A percentile compares a stretch with the other conserved stretches of the same genome.
phyloP scores from a whole-genome alignment of 257 asterid genomes.

The Solanum raphanifolium region DNA sequence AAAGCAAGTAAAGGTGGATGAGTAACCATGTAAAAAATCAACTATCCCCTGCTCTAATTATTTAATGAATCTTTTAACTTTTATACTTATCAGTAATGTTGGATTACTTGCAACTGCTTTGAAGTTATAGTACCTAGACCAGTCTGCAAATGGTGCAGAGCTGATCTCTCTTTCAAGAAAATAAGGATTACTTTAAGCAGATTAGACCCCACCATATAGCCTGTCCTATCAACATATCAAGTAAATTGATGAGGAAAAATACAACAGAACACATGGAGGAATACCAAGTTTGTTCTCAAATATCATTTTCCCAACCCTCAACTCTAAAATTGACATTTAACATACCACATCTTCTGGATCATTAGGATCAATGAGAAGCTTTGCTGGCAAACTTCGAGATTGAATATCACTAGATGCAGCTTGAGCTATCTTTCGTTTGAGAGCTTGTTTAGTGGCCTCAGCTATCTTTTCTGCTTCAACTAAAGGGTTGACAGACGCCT shows the following conservation, averaged over 20 bases:
- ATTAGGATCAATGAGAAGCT: conserved; percentile 76
- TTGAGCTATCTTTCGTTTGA: conserved; percentile 87
- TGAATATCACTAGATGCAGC: conserved; percentile 63
- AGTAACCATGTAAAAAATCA: neutral
- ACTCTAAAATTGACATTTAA: neutral
- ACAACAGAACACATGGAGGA: neutral
- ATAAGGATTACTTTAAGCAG: neutral
- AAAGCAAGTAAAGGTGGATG: neutral
- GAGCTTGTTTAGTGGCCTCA: conserved; percentile 89
- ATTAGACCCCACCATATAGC: neutral
- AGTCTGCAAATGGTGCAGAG: neutral
- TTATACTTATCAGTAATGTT: neutral
- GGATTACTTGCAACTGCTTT: neutral
- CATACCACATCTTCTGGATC: conserved; percentile 99
- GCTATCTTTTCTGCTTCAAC: conserved; percentile 91
- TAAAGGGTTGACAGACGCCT: conserved; percentile 53
- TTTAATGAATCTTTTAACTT: neutral
- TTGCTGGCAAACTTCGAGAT: conserved; percentile 67
- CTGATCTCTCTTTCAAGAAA: neutral
- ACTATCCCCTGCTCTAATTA: neutral
- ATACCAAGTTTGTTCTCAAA: neutral
- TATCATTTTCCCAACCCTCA: neutral
- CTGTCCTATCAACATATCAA: neutral
- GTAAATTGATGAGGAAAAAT: neutral
- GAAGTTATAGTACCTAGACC: neutral